These are phyloP conservation scores for Lentinula boryana DNA, from an alignment of 768 basidiomycete species.

Conservation along the genomic window DNA sequence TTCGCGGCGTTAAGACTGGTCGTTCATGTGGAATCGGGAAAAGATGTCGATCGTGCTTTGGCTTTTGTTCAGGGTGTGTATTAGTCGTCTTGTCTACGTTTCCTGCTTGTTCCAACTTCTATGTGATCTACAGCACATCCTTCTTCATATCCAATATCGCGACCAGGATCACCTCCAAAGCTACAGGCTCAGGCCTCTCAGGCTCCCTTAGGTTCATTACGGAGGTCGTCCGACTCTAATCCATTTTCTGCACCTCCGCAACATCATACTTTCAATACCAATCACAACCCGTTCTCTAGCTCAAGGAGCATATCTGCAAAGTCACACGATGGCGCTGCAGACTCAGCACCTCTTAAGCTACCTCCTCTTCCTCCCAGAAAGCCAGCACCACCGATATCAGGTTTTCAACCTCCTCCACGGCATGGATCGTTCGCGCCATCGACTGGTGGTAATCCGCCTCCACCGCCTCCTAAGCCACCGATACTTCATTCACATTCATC, in stretches of 20 bases:
- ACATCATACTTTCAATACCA: conserved; percentile 19
- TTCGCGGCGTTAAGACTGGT: conserved; percentile 70
- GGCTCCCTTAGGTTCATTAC: conserved; percentile 13
- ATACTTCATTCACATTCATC: conserved; percentile 7
- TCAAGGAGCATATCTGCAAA: conserved; percentile 7
- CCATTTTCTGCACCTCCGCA: conserved; percentile 10
- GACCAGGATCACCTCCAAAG: conserved; percentile 19
- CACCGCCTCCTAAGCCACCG: conserved; percentile 28
- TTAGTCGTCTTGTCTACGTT: background rate
- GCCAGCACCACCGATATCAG: conserved; percentile 22
- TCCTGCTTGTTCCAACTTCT: background rate
- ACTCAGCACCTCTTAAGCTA: conserved; percentile 12
- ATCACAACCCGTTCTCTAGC: conserved; percentile 32
- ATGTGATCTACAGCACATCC: conserved; percentile 12
- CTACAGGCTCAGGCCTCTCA: conserved; percentile 3
- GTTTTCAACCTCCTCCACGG: conserved; percentile 29
- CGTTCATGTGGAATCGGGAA: conserved; percentile 54
- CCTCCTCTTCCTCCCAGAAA: conserved; percentile 54
- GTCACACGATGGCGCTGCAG: conserved; percentile 6
- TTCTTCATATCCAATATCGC: conserved; percentile 14
- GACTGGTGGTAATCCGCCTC: conserved; percentile 5
- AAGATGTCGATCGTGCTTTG: conserved; percentile 55
- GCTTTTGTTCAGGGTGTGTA: conserved; percentile 72
- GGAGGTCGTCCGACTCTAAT: conserved; percentile 1
- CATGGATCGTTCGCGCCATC: conserved; percentile 22